Base-by-base conservation (phyloP, 106 monocot genomes). In the Allium cepa region DNA sequence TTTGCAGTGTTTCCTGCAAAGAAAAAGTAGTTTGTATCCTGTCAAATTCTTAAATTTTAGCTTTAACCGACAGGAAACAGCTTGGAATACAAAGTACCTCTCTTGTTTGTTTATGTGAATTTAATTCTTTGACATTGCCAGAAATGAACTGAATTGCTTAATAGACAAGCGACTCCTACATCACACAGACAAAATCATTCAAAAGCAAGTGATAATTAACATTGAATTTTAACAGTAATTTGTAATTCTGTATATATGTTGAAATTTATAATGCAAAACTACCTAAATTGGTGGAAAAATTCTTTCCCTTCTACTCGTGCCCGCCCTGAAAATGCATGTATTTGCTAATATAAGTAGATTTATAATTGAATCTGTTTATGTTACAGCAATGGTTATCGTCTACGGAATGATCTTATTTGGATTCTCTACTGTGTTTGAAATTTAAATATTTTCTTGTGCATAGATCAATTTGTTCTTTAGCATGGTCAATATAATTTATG, bases 251-350 rank as follows among this genome's bases (percentile, higher is more conserved):
- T n/a, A n/a, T n/a, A n/a, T n/a, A n/a, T n/a, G n/a, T n/a, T n/a
- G n/a, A n/a, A n/a, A n/a, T n/a, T n/a, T n/a, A n/a, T 36, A 36
- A 36, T 36, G 36, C 4, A 36, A 36, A 36, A 17, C 10, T 83
- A 94, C 94, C 94, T 63, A 57, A 91, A 91, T 91, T 91, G 91
- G 51, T 91, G 95, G 63, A 95, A 91, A 69, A 95, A 95, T 72
- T 95, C 95, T 76, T 95, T 91, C 60, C 95, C 95, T 79, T 95
- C 95, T 52, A 95, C 83, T 69, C 85, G 73, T 57, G 77, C 73
- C 66, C 88, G 83, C 60, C 88, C 95, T 91, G 72, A 58, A 77
- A 62, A 59, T 80, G 65, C 14, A 9, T 69, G 60, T 61, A 22
- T 48, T 12, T 36, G 36, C 36, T 36, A 36, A 36, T 36, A 36